Evolutionary conservation across 2,329 filamentous ascomycete species (phyloP).

Genomic region (Septoria linicola): DNA sequence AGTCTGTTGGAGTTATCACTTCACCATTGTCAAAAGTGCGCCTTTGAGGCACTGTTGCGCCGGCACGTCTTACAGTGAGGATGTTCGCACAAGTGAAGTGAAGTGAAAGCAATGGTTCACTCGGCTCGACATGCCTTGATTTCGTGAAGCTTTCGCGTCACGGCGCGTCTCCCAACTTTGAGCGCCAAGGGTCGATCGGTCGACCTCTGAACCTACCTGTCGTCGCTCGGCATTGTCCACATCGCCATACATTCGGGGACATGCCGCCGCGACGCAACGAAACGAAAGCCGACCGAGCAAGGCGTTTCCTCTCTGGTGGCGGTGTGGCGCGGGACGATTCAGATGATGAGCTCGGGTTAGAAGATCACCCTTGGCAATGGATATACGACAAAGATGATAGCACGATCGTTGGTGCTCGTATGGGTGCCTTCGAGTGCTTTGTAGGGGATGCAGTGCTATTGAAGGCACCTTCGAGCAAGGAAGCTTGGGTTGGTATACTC

Average conservation of each 20-base stretch:
- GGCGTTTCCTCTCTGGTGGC: slow-evolving; percentile 55
- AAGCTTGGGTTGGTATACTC: slow-evolving; percentile 90
- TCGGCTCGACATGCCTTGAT: background rate
- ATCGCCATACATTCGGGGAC: too few relatives aligned
- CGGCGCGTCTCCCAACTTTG: background rate
- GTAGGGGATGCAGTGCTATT: slow-evolving; percentile 83
- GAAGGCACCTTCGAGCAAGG: slow-evolving; percentile 77
- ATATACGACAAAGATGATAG: slow-evolving; percentile 53
- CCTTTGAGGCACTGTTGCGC: too few relatives aligned
- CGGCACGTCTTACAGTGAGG: too few relatives aligned
- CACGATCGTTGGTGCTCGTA: slow-evolving; percentile 73
- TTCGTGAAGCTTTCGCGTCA: background rate
- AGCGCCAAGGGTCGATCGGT: too few relatives aligned
- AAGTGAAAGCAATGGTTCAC: background rate
- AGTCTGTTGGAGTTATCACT: too few relatives aligned
- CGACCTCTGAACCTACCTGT: too few relatives aligned
- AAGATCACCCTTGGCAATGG: slow-evolving; percentile 54
- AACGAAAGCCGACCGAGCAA: slow-evolving; percentile 48
- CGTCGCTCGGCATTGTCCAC: too few relatives aligned
- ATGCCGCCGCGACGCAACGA: slow-evolving; percentile 45
- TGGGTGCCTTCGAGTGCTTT: slow-evolving; percentile 75
- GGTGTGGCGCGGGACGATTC: slow-evolving; percentile 74
- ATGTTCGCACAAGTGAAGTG: background rate
- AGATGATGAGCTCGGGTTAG: slow-evolving; percentile 72
- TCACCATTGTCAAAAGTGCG: too few relatives aligned